phyloP scores from a whole-genome alignment of 176 grass and related monocot genomes.

The Dendrocalamus sinicus region DNA sequence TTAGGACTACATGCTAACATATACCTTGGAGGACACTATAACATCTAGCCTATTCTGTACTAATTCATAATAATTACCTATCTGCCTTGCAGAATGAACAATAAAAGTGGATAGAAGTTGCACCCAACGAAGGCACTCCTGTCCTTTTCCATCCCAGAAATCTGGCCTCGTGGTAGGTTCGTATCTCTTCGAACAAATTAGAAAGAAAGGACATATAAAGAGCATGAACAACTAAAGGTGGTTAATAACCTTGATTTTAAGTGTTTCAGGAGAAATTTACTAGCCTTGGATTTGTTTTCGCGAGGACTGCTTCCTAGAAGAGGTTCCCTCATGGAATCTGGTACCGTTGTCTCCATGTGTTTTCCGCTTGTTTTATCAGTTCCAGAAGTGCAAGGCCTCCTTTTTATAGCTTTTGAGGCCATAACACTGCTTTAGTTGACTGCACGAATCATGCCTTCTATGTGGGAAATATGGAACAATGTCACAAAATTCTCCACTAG shows the following conservation, averaged over 20 bases:
- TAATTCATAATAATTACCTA: constrained; percentile 42
- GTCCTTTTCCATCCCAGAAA: constrained; percentile 45
- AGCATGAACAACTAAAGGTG: neutral
- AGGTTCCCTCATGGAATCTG: constrained; percentile 39
- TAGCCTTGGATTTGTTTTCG: constrained; percentile 46
- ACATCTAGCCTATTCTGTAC: neutral
- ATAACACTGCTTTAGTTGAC: constrained; percentile 30
- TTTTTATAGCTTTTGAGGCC: constrained; percentile 50
- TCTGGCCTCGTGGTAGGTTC: constrained; percentile 14
- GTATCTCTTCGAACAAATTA: constrained; percentile 40
- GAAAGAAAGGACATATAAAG: neutral
- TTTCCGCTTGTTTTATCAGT: constrained; percentile 9
- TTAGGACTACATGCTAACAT: neutral
- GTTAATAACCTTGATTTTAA: neutral
- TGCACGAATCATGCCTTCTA: constrained; percentile 37
- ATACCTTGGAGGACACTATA: neutral
- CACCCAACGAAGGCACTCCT: constrained; percentile 44
- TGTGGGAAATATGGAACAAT: neutral
- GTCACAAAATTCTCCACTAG: neutral
- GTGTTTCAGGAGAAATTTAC: neutral
- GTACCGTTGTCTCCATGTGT: constrained; percentile 16
- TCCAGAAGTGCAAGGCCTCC: neutral
- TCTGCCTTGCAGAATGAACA: constrained; percentile 44
- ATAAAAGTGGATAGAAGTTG: constrained; percentile 46
- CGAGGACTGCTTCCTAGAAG: constrained; percentile 36